phyloP scores from a whole-genome alignment of 352 stramenopile genomes.

The Discostella stelligera region DNA sequence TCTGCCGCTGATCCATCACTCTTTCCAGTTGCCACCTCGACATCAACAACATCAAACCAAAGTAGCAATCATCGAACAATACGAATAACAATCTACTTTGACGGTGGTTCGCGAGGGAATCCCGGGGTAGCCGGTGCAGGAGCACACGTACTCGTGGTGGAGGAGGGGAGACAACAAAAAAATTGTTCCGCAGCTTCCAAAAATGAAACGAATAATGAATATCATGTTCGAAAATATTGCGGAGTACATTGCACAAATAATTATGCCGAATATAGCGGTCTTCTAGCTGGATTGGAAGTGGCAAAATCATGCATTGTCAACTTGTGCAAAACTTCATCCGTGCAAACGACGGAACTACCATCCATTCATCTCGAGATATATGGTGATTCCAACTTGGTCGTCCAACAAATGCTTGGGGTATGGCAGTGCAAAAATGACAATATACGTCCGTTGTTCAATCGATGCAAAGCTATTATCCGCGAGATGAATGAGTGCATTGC shows the following conservation, averaged over 20 bases:
- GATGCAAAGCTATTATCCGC: conserved; percentile 14
- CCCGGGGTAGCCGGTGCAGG: conserved; percentile 63
- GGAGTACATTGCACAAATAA: conserved; percentile 66
- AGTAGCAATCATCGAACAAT: conserved; percentile 12
- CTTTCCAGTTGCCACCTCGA: too few relatives aligned
- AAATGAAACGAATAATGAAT: background rate
- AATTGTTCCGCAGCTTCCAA: too few relatives aligned
- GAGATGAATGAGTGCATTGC: conserved; percentile 6
- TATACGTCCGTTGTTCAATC: conserved; percentile 44
- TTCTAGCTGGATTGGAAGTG: conserved; percentile 47
- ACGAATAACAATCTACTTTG: conserved; percentile 62
- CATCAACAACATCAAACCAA: background rate
- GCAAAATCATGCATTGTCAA: conserved; percentile 17
- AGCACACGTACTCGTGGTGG: conserved; percentile 34
- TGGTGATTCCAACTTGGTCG: conserved; percentile 73
- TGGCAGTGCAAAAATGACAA: conserved; percentile 57
- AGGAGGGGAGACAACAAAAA: too few relatives aligned
- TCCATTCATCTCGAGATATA: conserved; percentile 30
- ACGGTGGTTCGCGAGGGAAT: conserved; percentile 70
- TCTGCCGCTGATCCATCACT: conserved; percentile 1
- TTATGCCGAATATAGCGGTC: conserved; percentile 66
- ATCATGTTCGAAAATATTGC: conserved; percentile 40
- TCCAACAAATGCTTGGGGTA: conserved; percentile 64
- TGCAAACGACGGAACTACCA: background rate
- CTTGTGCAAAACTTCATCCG: background rate